Evolutionary conservation across 2,329 filamentous ascomycete genomes (phyloP).

Genomic region (Chaetomium sp.): DNA sequence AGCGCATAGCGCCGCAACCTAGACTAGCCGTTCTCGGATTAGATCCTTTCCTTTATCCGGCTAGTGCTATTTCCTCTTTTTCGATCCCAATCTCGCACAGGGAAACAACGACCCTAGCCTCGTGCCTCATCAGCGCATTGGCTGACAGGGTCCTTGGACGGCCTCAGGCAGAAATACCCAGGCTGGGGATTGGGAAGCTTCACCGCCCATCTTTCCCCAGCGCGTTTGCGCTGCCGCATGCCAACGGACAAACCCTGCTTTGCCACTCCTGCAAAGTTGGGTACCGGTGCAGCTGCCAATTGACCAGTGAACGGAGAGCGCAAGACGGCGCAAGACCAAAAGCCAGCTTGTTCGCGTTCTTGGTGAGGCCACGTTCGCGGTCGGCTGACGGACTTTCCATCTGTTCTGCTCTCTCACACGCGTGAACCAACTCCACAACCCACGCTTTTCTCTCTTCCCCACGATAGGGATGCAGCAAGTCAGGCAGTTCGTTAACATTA

Average conservation of each 20-base stretch:
- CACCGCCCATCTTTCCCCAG: conserved; percentile 16
- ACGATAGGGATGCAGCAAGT: too few relatives aligned
- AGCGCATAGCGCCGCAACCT: neutral
- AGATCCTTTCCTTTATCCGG: neutral
- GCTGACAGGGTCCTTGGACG: neutral
- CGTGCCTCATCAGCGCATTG: neutral
- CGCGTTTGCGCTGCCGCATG: conserved; percentile 16
- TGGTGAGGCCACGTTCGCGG: conserved; percentile 21
- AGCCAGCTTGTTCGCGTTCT: neutral
- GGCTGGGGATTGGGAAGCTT: conserved; percentile 16
- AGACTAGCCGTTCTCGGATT: neutral
- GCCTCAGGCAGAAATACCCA: neutral
- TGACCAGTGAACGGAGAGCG: conserved; percentile 2
- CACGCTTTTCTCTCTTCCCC: neutral
- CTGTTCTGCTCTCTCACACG: too few relatives aligned
- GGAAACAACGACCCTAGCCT: neutral
- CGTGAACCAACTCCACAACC: conserved; percentile 4
- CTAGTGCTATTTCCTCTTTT: neutral
- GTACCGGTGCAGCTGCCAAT: conserved; percentile 22
- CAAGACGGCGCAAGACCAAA: neutral
- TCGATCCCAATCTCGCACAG: neutral
- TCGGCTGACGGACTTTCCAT: neutral
- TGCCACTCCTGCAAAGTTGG: conserved; percentile 19
- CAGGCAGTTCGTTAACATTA: too few relatives aligned
- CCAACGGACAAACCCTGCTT: conserved; percentile 2